Evolutionary conservation across 1,284 basidiomycete genomes (phyloP).

Genomic region (Microbotryum silenes-acaulis): DNA sequence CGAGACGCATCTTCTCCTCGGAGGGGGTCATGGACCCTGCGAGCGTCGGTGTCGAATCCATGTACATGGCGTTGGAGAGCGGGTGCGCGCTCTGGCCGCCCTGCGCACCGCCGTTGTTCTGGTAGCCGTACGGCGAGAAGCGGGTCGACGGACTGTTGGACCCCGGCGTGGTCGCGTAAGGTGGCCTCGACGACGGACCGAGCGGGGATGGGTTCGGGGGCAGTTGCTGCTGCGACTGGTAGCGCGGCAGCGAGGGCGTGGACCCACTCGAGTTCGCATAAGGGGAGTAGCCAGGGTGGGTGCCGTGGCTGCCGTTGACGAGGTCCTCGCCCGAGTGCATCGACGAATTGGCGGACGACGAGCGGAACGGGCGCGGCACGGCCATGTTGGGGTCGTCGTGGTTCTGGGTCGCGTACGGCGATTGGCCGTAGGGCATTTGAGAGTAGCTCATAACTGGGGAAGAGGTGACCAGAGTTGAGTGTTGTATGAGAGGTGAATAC

Average conservation of each 20-base stretch:
- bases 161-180: conserved; percentile 12
- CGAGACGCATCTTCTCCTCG: conserved; percentile 25
- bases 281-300: neutral
- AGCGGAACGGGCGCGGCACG: conserved; percentile 19
- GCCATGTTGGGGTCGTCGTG: neutral
- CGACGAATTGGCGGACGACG: conserved; percentile 22
- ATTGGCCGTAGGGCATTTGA: neutral
- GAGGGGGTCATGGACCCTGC: conserved; percentile 29
- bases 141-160: conserved; percentile 21
- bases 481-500: no score
- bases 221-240: conserved; percentile 20
- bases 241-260: conserved; percentile 31
- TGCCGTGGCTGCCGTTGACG: conserved; percentile 8
- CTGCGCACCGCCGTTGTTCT: neutral
- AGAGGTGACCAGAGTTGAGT: neutral
- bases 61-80: conserved; percentile 35
- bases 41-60: conserved; percentile 35
- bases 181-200: conserved; percentile 24
- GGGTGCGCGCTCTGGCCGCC: conserved; percentile 27
- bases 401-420: no score
- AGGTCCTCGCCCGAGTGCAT: conserved; percentile 18
- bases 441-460: neutral
- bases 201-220: conserved; percentile 29
- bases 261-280: conserved; percentile 15
- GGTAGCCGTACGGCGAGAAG: conserved; percentile 16